phyloP scores from a whole-genome alignment of 1,139 yeast genomes.

The Pichia sp. region DNA sequence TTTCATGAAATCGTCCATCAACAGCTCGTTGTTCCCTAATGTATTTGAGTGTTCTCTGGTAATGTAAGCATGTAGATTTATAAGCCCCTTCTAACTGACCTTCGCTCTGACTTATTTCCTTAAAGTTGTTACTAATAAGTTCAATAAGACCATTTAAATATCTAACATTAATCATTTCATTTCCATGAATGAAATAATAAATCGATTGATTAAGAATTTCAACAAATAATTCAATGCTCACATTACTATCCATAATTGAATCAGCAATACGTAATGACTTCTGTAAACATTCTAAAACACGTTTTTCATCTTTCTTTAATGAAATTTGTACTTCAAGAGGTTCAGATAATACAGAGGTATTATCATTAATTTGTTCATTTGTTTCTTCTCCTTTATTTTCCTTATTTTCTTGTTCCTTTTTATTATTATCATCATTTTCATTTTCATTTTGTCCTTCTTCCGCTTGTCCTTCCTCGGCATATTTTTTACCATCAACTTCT shows the following conservation, averaged over 20 bases:
- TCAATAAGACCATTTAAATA: slow-evolving; percentile 86
- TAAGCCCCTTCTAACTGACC: slow-evolving; percentile 14
- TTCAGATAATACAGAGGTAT: neutral
- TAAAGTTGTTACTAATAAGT: slow-evolving; percentile 70
- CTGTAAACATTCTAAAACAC: slow-evolving; percentile 64
- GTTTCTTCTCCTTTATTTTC: slow-evolving; percentile 7
- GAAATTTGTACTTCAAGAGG: slow-evolving; percentile 17
- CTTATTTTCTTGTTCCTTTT: slow-evolving; percentile 14
- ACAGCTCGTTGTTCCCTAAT: slow-evolving; percentile 59
- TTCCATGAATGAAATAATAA: slow-evolving; percentile 81
- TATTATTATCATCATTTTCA: no score
- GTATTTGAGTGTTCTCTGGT: slow-evolving; percentile 63
- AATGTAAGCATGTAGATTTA: slow-evolving; percentile 43
- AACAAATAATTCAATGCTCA: slow-evolving; percentile 74
- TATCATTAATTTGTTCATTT: slow-evolving; percentile 5
- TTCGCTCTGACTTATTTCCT: slow-evolving; percentile 36
- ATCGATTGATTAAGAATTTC: slow-evolving; percentile 84
- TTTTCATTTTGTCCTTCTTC: slow-evolving; percentile 1
- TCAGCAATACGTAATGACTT: slow-evolving; percentile 85
- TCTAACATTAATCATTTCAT: slow-evolving; percentile 59
- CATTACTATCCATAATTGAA: slow-evolving; percentile 81
- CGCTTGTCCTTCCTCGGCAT: slow-evolving; percentile 4
- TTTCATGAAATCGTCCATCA: slow-evolving; percentile 48
- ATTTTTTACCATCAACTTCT: neutral
- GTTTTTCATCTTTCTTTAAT: slow-evolving; percentile 47